Percentiles rank a stretch among this genome's conserved stretches.
phyloP scores from a whole-genome alignment of 2,329 filamentous ascomycete genomes.

The Xylariaceae sp. region DNA sequence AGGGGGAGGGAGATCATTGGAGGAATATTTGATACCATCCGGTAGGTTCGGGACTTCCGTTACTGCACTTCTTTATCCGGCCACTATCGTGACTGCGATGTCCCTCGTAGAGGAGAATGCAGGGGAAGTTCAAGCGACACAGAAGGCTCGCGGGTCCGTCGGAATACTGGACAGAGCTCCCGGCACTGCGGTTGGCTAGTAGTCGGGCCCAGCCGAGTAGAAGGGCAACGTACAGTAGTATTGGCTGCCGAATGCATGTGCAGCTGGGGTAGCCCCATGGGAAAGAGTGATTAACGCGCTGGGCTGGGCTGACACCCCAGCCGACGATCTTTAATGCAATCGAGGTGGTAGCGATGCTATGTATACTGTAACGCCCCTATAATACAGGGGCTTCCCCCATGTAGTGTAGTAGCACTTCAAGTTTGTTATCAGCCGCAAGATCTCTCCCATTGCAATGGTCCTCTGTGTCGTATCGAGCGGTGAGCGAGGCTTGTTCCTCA shows the following conservation, averaged over 20 bases:
- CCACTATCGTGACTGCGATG: background rate
- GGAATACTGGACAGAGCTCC: conserved; percentile 7
- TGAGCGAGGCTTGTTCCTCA: background rate
- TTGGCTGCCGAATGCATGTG: conserved; percentile 22
- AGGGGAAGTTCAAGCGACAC: background rate
- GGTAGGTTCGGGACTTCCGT: background rate
- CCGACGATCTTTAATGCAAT: conserved; percentile 23
- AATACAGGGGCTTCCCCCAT: background rate
- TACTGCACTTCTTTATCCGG: background rate
- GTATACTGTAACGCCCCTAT: conserved; percentile 10
- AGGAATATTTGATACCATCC: background rate
- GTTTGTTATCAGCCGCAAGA: conserved; percentile 19
- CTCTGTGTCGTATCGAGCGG: conserved; percentile 3
- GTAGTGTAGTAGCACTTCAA: conserved; percentile 3
- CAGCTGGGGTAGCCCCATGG: conserved; percentile 19
- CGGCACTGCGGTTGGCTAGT: conserved; percentile 8
- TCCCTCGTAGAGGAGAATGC: conserved; percentile 1
- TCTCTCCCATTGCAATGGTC: conserved; percentile 1
- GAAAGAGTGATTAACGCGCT: background rate
- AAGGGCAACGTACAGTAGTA: conserved; percentile 5
- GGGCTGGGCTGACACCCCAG: conserved; percentile 13
- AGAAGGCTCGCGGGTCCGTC: conserved; percentile 3
- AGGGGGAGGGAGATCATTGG: background rate
- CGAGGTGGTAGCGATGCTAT: conserved; percentile 16
- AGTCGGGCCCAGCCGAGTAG: conserved; percentile 9